A percentile compares a stretch with the other conserved stretches of the same genome.
These are phyloP conservation scores for Phytophthora vignae DNA, from an alignment of 352 stramenopile genomes.

Conservation along the genomic window DNA sequence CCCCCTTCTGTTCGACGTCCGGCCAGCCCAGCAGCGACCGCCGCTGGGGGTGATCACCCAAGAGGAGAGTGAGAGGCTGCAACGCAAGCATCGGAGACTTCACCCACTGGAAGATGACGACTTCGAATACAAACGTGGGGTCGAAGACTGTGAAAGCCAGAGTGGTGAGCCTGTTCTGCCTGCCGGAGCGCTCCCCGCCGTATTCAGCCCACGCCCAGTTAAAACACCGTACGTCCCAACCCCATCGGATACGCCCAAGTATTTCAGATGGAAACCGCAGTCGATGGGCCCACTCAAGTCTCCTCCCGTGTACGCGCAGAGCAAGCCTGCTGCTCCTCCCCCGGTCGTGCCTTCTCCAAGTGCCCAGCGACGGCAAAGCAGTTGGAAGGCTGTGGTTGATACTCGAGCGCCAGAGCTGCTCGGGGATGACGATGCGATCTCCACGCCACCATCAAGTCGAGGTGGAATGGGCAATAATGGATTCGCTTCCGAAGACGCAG, in stretches of 20 bases:
- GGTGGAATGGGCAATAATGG: not conserved
- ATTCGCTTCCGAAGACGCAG: not conserved
- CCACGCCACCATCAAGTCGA: conserved; percentile 10
- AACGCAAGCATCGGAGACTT: conserved; percentile 29
- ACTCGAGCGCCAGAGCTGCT: conserved; percentile 2
- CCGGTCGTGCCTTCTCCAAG: conserved; percentile 30
- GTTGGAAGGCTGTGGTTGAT: conserved; percentile 13
- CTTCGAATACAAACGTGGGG: conserved; percentile 22
- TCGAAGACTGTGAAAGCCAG: not conserved
- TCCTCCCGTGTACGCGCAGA: not conserved
- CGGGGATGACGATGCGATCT: conserved; percentile 1
- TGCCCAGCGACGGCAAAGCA: conserved; percentile 31
- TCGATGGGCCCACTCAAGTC: conserved; percentile 16
- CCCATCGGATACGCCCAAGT: conserved; percentile 61
- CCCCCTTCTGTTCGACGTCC: conserved; percentile 63
- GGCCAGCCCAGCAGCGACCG: conserved; percentile 40
- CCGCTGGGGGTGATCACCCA: conserved; percentile 62
- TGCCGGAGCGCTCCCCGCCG: conserved; percentile 57
- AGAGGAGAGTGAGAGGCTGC: conserved; percentile 49
- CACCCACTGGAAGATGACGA: conserved; percentile 18
- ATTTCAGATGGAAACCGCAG: conserved; percentile 71
- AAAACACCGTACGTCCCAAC: conserved; percentile 49
- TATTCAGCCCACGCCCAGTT: conserved; percentile 50
- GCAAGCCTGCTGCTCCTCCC: conserved; percentile 15
- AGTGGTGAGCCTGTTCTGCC: conserved; percentile 24